A percentile compares a stretch with the other conserved stretches of the same genome.
Evolutionary conservation across 1,139 yeast genomes (phyloP).

Genomic region (Arxiozyma heterogenica): DNA sequence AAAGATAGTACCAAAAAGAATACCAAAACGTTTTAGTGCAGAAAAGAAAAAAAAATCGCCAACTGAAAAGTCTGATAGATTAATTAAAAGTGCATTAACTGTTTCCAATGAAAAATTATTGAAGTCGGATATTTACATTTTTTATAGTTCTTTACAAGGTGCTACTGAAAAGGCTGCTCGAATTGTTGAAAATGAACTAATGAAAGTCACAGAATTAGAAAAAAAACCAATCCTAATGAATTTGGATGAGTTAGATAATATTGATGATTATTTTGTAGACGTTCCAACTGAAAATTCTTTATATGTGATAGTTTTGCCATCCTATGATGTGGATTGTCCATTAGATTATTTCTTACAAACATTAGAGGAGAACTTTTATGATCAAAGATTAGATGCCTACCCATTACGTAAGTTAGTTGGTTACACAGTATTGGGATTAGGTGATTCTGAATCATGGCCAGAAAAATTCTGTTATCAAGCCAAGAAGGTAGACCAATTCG

Average conservation of each 20-base stretch:
- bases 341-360: slow-evolving; percentile 80
- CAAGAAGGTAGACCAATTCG: slow-evolving; percentile 58
- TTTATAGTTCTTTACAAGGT: slow-evolving; percentile 82
- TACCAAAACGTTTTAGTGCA: slow-evolving; percentile 6
- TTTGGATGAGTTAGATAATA: slow-evolving; percentile 74
- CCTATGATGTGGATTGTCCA: slow-evolving; percentile 89
- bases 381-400: slow-evolving; percentile 75
- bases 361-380: slow-evolving; percentile 70
- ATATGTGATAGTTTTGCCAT: slow-evolving; percentile 75
- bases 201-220: slow-evolving; percentile 32
- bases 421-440: slow-evolving; percentile 77
- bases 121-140: slow-evolving; percentile 42
- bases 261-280: slow-evolving; percentile 70
- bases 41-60: background rate
- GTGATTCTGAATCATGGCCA: slow-evolving; percentile 84
- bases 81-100: slow-evolving; percentile 27
- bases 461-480: slow-evolving; percentile 85
- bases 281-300: slow-evolving; percentile 47
- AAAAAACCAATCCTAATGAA: slow-evolving; percentile 50
- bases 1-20: slow-evolving; percentile 3
- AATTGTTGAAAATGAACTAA: slow-evolving; percentile 26
- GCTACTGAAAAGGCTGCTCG: slow-evolving; percentile 65
- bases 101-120: slow-evolving; percentile 28
- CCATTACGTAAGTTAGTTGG: slow-evolving; percentile 65
- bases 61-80: slow-evolving; percentile 9